Evolutionary conservation across 768 basidiomycete species (phyloP).

Genomic region (Cyclocybe cylindracea): DNA sequence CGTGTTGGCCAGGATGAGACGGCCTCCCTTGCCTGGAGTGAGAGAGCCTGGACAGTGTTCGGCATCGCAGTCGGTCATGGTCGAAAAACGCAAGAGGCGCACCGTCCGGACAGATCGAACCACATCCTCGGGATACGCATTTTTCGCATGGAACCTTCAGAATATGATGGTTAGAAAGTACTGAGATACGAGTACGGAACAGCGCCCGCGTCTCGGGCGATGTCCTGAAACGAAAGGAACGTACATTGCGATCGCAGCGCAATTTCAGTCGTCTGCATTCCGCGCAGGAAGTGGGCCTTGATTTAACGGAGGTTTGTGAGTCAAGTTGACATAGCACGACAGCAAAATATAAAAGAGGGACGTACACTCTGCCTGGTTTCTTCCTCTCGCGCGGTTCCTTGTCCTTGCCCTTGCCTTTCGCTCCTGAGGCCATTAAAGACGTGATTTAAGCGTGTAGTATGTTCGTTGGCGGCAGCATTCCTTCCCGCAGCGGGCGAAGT

Average conservation of each 20-base stretch:
- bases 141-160: conserved; percentile 75
- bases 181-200: conserved; percentile 10
- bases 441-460: not conserved
- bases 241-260: conserved; percentile 64
- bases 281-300: conserved; percentile 52
- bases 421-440: conserved; percentile 19
- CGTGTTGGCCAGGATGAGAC: conserved; percentile 65
- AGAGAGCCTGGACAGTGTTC: conserved; percentile 42
- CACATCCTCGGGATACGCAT: conserved; percentile 75
- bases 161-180: conserved; percentile 1
- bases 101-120: conserved; percentile 79
- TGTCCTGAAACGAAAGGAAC: conserved; percentile 14
- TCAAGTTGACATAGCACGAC: not conserved
- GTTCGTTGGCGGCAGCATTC: conserved; percentile 6
- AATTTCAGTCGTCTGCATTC: conserved; percentile 64
- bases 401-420: conserved; percentile 20
- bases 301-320: conserved; percentile 36
- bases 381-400: conserved; percentile 29
- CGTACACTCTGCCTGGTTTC: conserved; percentile 33
- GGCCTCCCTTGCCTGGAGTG: conserved; percentile 61
- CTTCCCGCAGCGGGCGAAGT: not conserved
- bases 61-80: not conserved
- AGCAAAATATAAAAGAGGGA: conserved; percentile 1
- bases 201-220: conserved; percentile 13
- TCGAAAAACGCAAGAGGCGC: conserved; percentile 9